Percentiles rank a stretch among this genome's conserved stretches.
These are phyloP conservation scores for Elasticomyces elasticus DNA, from an alignment of 495 filamentous ascomycete genomes.

Conservation along the genomic window DNA sequence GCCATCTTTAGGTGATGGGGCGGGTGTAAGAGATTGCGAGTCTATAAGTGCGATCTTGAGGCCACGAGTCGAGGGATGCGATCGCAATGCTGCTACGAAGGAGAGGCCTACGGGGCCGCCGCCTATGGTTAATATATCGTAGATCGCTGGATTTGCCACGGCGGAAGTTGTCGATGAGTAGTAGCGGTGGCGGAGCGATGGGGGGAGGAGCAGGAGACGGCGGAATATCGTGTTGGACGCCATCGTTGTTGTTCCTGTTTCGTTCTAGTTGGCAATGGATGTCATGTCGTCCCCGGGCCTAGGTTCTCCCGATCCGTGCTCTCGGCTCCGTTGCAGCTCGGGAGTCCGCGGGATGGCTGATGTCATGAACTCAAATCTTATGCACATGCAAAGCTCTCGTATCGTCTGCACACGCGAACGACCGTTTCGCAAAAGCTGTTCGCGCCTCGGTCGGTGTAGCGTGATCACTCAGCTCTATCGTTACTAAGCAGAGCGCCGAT, in stretches of 20 bases:
- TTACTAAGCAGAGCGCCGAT: no score
- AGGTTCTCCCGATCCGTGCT: no score
- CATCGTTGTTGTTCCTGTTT: background rate
- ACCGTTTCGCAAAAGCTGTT: no score
- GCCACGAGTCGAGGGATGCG: constrained; percentile 61
- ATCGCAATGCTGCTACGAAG: constrained; percentile 71
- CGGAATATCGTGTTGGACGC: background rate
- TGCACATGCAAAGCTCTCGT: no score
- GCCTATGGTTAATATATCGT: constrained; percentile 92
- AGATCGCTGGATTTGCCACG: constrained; percentile 47
- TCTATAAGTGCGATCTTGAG: constrained; percentile 86
- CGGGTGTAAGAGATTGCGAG: constrained; percentile 65
- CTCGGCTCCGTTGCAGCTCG: no score
- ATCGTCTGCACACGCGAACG: no score
- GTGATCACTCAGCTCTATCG: no score
- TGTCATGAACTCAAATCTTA: no score
- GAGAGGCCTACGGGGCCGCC: constrained; percentile 93
- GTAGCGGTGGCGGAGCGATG: constrained; percentile 8
- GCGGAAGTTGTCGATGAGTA: constrained; percentile 6
- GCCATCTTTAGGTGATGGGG: constrained; percentile 53
- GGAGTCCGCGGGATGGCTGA: no score
- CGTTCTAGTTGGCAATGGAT: no score
- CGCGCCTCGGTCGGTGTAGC: no score
- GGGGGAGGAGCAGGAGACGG: constrained; percentile 14
- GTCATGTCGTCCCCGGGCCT: no score